phyloP scores from a whole-genome alignment of 768 basidiomycete species.

The Mycena amicta region DNA sequence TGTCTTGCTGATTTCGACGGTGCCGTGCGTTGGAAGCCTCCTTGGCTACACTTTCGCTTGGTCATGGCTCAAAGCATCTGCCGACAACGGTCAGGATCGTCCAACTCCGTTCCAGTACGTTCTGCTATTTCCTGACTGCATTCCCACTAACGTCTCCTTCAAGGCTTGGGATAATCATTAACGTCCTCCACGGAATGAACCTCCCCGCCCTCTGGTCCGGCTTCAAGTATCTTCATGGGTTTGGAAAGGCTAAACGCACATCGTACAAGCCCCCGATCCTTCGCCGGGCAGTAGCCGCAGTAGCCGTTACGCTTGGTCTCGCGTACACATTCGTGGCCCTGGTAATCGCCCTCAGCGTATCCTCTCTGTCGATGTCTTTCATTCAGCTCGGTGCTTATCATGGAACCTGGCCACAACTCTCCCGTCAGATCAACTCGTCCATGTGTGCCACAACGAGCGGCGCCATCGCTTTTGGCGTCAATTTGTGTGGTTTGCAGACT shows the following conservation, averaged over 20 bases:
- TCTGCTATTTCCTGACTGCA: background rate
- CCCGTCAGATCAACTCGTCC: conserved; percentile 18
- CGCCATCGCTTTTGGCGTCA: conserved; percentile 2
- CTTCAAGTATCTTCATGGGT: conserved; percentile 4
- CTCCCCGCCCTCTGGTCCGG: conserved; percentile 10
- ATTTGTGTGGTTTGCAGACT: conserved; percentile 14
- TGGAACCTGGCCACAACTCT: conserved; percentile 15
- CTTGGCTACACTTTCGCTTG: conserved; percentile 16
- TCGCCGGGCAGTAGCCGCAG: conserved; percentile 7
- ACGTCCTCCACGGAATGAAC: conserved; percentile 14
- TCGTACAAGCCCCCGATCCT: conserved; percentile 10
- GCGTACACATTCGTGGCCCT: conserved; percentile 6
- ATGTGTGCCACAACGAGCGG: conserved; percentile 16
- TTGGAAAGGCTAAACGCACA: conserved; percentile 3
- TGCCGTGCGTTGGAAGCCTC: conserved; percentile 3
- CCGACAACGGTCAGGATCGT: conserved; percentile 14
- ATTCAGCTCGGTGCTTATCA: conserved; percentile 4
- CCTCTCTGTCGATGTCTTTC: conserved; percentile 7
- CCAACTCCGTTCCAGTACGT: conserved; percentile 21
- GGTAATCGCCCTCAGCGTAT: conserved; percentile 1
- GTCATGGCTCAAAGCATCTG: conserved; percentile 16
- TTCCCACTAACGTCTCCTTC: background rate
- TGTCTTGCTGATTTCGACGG: conserved; percentile 7
- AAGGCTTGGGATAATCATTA: conserved; percentile 16
- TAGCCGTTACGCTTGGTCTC: conserved; percentile 6